phyloP scores from a whole-genome alignment of 2,329 filamentous ascomycete genomes.

The Phoma sp. region DNA sequence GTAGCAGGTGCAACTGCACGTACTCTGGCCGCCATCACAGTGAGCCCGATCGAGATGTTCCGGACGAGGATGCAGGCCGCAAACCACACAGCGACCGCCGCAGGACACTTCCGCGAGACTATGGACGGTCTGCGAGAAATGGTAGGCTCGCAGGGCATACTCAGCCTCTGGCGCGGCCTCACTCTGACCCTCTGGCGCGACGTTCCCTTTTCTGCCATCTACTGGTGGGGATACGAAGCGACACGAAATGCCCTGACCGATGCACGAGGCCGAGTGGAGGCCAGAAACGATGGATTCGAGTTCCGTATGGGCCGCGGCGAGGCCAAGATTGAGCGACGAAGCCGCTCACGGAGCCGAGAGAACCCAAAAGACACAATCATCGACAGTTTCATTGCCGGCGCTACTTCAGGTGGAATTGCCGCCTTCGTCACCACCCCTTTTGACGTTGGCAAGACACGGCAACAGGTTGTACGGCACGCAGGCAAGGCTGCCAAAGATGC shows the following conservation, averaged over 20 bases:
- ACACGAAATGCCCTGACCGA: conserved; percentile 76
- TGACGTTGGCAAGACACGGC: conserved; percentile 95
- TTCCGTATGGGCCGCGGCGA: conserved; percentile 45
- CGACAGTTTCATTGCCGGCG: conserved; percentile 89
- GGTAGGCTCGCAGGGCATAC: conserved; percentile 78
- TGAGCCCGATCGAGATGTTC: conserved; percentile 93
- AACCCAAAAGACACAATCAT: conserved; percentile 79
- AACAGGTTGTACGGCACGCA: conserved; percentile 78
- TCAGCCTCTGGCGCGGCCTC: conserved; percentile 87
- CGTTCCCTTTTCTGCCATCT: conserved; percentile 94
- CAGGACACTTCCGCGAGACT: conserved; percentile 80
- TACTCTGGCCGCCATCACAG: conserved; percentile 79
- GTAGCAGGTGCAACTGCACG: conserved; percentile 81
- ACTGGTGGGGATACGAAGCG: conserved; percentile 97
- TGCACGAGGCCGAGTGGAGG: conserved; percentile 62
- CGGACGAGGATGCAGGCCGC: conserved; percentile 89
- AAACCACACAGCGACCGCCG: conserved; percentile 50
- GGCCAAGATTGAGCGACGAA: conserved; percentile 38
- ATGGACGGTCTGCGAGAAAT: conserved; percentile 78
- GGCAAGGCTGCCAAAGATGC: conserved; percentile 48
- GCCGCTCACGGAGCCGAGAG: conserved; percentile 68
- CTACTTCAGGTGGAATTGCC: conserved; percentile 81
- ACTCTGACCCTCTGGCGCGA: conserved; percentile 94
- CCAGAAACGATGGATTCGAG: conserved; percentile 38
- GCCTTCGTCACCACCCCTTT: conserved; percentile 93